Percentiles rank a stretch among this genome's conserved stretches.
Conservation (phyloP, 2,329 filamentous ascomycete genomes). For the Onygenales sp. region DNA sequence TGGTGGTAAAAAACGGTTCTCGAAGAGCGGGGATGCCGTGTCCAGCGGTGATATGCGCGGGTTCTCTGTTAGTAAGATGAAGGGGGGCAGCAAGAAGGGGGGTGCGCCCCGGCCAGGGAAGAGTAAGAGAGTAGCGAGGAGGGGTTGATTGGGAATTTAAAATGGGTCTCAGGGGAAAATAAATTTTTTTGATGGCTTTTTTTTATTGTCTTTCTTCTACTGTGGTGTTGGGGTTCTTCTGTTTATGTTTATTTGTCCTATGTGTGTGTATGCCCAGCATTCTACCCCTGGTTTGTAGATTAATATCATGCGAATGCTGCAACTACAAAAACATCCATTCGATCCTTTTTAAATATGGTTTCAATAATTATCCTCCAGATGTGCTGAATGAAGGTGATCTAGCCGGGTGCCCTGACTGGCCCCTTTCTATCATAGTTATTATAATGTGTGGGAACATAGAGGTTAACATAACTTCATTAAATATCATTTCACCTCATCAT, state of each 20-base stretch:
- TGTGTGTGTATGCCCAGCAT: background rate
- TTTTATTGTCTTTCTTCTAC: background rate
- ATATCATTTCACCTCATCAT: too few species aligned
- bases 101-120: constrained; percentile 42
- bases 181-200: background rate
- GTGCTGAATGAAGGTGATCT: background rate
- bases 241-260: background rate
- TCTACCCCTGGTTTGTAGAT: background rate
- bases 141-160: constrained; percentile 3
- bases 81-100: constrained; percentile 37
- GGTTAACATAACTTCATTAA: too few species aligned
- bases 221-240: background rate
- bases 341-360: too few species aligned
- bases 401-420: too few species aligned
- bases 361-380: background rate
- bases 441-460: too few species aligned
- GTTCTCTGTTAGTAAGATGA: constrained; percentile 82
- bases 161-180: background rate
- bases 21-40: constrained; percentile 80
- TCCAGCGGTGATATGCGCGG: constrained; percentile 72
- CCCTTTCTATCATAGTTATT: too few species aligned
- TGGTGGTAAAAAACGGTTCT: constrained; percentile 86
- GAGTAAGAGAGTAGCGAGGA: constrained; percentile 35
- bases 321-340: too few species aligned
- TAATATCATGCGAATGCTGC: too few species aligned